phyloP scores from a whole-genome alignment of 768 basidiomycete genomes.

The Dacryopinax spathularia region DNA sequence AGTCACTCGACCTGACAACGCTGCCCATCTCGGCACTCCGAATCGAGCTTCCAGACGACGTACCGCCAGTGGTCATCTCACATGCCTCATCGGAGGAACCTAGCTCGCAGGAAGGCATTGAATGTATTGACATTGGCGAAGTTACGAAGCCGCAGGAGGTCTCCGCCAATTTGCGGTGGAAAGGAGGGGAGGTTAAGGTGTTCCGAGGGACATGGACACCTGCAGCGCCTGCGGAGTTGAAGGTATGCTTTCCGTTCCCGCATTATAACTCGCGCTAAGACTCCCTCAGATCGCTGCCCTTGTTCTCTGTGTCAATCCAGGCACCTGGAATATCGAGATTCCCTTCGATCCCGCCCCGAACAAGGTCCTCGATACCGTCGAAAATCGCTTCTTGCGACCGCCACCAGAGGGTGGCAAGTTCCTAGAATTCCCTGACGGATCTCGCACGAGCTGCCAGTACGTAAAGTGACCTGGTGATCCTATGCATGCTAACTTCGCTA shows the following conservation, averaged over 20 bases:
- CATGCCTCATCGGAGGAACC: conserved; percentile 23
- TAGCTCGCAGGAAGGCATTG: conserved; percentile 19
- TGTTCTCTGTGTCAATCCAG: conserved; percentile 32
- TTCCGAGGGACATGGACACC: conserved; percentile 48
- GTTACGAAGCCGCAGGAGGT: conserved; percentile 18
- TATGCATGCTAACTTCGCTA: conserved; percentile 4
- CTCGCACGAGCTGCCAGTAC: conserved; percentile 6
- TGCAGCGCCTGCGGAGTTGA: conserved; percentile 35
- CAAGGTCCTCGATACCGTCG: too few relatives aligned
- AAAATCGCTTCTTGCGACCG: neutral
- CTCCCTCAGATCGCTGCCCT: conserved; percentile 11
- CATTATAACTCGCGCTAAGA: neutral
- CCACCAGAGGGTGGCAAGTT: neutral
- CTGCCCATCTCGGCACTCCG: conserved; percentile 49
- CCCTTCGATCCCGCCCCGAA: conserved; percentile 34
- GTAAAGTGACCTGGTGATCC: too few relatives aligned
- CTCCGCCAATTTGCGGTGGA: conserved; percentile 44
- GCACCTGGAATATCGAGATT: conserved; percentile 53
- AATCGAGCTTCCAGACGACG: conserved; percentile 42
- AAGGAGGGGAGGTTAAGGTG: conserved; percentile 36
- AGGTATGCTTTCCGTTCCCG: conserved; percentile 28
- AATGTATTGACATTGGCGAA: conserved; percentile 35
- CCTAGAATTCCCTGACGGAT: neutral
- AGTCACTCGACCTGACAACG: conserved; percentile 33
- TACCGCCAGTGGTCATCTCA: conserved; percentile 38